Evolutionary conservation across 116 monocot species (phyloP), one percentile per base, ranked within the genome.

Genomic region (Cymodocea nodosa): DNA sequence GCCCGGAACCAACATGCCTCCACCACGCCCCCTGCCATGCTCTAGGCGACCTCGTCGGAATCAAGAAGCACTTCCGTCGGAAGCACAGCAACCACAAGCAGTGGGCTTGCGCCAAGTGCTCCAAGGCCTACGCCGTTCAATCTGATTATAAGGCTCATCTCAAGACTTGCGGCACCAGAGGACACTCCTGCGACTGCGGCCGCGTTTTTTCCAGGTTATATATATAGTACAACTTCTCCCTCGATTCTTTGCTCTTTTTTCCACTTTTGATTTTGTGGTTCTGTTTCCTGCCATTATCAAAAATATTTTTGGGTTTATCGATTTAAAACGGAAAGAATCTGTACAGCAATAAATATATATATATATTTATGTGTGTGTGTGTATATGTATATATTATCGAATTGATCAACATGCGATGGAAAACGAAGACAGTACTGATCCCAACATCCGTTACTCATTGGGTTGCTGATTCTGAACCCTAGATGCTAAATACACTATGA

Each of bases 21-120:
- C 94, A 94, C 77, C 87, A 90, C 48, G 85, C 90, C 62, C 94
- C 94, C 0, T 68, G 79, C 51, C 94, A 94, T 75, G 94, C 94
- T 17, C 79, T 94, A 19, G 90, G 94, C 8, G 90, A 94, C 53
- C 84, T 94, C 30, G 94, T 94, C 30, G 94, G 94, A 14, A 94
- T 89, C 73, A 89, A 94, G 89, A 94, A 94, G 75, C 94, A 94
- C 70, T 94, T 75, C 75, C 70, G 92, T 56, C 71, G 90, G 44
- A 90, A 90, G 77, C 90, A 90, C 77, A 81, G 77, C 70, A 61
- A 56, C 63, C 78, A 83, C 65, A 76, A 76, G 65, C 90, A 90
- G 71, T 90, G 90, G 90, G 79, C 73, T 15, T 90, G 90, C 56
- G 70, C 44, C 22, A 76, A 73, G 25, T 90, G 90, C 67, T 79